Evolutionary conservation across 768 basidiomycete genomes (phyloP).

Genomic region (Auricularia sp.): DNA sequence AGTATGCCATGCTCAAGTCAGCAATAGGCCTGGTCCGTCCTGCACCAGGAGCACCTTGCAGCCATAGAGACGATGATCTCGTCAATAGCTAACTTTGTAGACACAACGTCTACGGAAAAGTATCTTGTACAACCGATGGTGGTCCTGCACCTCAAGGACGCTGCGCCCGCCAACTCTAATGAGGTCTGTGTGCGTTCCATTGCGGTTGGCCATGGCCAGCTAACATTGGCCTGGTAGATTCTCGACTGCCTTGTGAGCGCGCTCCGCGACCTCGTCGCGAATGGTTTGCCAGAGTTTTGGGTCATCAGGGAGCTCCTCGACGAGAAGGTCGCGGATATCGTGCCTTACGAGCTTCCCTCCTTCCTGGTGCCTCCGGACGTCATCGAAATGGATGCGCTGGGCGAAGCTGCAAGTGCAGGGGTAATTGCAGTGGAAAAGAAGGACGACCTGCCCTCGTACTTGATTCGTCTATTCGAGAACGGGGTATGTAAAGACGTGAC

Average conservation of each 20-base stretch:
- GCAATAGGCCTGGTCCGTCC: constrained; percentile 51
- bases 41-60: constrained; percentile 52
- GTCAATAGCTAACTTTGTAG: constrained; percentile 56
- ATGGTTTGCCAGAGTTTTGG: constrained; percentile 48
- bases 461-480: constrained; percentile 55
- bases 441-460: constrained; percentile 74
- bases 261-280: constrained; percentile 53
- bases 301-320: constrained; percentile 48
- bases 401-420: constrained; percentile 30
- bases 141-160: constrained; percentile 36
- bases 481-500: constrained; percentile 24
- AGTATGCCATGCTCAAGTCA: background rate
- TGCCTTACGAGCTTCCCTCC: constrained; percentile 59
- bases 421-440: constrained; percentile 52
- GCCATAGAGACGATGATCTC: constrained; percentile 58
- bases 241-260: constrained; percentile 62
- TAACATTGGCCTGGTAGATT: constrained; percentile 33
- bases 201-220: background rate
- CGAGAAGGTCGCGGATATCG: constrained; percentile 27
- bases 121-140: constrained; percentile 56
- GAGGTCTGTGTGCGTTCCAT: constrained; percentile 37
- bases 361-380: constrained; percentile 83
- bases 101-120: constrained; percentile 46
- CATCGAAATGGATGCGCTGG: constrained; percentile 66
- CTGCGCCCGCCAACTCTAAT: constrained; percentile 40